Evolutionary conservation across 495 filamentous ascomycete species (phyloP).

Genomic region (Penicillium dipodomyicola): DNA sequence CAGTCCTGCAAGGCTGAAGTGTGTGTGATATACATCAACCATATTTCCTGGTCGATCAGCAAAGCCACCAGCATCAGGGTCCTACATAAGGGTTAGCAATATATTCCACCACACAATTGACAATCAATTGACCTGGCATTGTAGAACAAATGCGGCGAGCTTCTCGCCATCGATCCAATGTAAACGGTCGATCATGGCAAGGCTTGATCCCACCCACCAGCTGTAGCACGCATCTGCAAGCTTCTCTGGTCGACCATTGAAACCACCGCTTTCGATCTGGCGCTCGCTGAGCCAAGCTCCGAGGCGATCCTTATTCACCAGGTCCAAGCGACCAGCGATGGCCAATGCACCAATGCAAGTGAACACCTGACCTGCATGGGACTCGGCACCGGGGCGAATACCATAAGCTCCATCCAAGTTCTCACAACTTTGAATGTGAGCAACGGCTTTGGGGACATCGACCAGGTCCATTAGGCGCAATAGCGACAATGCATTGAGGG

Average conservation of each 20-base stretch:
- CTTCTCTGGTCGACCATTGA: constrained; percentile 96
- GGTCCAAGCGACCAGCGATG: constrained; percentile 77
- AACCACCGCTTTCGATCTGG: constrained; percentile 79
- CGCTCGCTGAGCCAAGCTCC: constrained; percentile 91
- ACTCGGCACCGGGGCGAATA: constrained; percentile 81
- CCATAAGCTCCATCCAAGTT: constrained; percentile 96
- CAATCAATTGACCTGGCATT: constrained; percentile 60
- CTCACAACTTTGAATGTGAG: constrained; percentile 72
- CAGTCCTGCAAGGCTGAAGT: constrained; percentile 84
- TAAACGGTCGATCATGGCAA: constrained; percentile 82
- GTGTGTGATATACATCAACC: constrained; percentile 96
- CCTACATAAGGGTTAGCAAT: constrained; percentile 47
- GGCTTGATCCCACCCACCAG: constrained; percentile 92
- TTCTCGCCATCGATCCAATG: constrained; percentile 88
- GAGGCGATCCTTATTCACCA: constrained; percentile 78
- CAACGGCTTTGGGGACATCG: constrained; percentile 74
- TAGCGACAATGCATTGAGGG: constrained; percentile 82
- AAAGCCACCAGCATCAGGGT: constrained; percentile 78
- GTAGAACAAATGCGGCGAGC: constrained; percentile 75
- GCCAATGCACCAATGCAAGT: constrained; percentile 88
- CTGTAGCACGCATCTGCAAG: constrained; percentile 96
- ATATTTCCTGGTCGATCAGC: constrained; percentile 88
- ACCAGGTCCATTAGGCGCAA: constrained; percentile 67
- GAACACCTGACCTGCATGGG: constrained; percentile 89
- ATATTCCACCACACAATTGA: neutral